Evolutionary conservation across 768 basidiomycete genomes (phyloP).

Genomic region (Podaxis sp.): DNA sequence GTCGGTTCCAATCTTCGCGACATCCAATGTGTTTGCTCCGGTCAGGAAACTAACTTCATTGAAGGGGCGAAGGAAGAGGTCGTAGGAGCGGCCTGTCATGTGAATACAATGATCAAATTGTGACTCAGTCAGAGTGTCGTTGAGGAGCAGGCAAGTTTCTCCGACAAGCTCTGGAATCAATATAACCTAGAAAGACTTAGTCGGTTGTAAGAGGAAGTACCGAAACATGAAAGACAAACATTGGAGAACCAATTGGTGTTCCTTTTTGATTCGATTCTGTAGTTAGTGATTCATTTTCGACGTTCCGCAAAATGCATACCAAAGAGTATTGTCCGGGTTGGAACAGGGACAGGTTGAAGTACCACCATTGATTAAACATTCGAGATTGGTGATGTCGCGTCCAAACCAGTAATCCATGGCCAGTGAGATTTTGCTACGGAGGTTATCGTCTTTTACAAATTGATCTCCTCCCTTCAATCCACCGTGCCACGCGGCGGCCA

Average conservation of each 20-base stretch:
- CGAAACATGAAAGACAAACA: conserved; percentile 28
- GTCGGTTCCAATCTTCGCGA: conserved; percentile 62
- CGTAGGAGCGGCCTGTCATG: conserved; percentile 53
- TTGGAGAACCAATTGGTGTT: conserved; percentile 69
- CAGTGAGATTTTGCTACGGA: conserved; percentile 39
- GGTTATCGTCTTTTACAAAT: conserved; percentile 37
- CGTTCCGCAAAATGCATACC: conserved; percentile 24
- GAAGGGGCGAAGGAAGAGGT: conserved; percentile 38
- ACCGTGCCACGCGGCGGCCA: conserved; percentile 59
- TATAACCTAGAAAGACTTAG: conserved; percentile 41
- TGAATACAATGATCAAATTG: conserved; percentile 45
- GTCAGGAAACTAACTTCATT: conserved; percentile 49
- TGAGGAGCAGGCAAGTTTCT: conserved; percentile 56
- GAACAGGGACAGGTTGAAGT: conserved; percentile 51
- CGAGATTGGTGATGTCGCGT: conserved; percentile 51
- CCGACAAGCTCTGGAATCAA: conserved; percentile 56
- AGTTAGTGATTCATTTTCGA: neutral
- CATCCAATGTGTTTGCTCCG: conserved; percentile 66
- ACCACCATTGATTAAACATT: conserved; percentile 58
- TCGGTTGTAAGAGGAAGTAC: neutral
- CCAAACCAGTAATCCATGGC: conserved; percentile 67
- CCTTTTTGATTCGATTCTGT: conserved; percentile 30
- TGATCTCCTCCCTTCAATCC: conserved; percentile 39
- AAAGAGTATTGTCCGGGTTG: conserved; percentile 43
- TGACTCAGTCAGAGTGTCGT: conserved; percentile 38